Percentiles rank a stretch among this genome's conserved stretches.
phyloP scores from a whole-genome alignment of 345 rosid species.

The Rhodamnia rubescens region DNA sequence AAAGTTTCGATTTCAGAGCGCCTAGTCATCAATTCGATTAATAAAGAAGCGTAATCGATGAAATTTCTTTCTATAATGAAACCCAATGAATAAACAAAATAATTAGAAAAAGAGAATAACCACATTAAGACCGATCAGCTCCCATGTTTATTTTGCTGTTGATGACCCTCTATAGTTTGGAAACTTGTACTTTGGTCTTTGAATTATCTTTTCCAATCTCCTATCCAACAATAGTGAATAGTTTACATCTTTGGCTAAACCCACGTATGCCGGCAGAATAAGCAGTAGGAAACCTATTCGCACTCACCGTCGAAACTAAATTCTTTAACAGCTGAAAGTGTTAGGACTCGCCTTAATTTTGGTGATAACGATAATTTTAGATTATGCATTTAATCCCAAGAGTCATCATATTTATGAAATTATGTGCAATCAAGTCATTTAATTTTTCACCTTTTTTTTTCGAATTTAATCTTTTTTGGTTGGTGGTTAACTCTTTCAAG shows the following conservation, averaged over 20 bases:
- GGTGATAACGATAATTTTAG: too few relatives aligned
- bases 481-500: too few relatives aligned
- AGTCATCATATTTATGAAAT: too few relatives aligned
- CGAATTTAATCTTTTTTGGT: too few relatives aligned
- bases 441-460: too few relatives aligned
- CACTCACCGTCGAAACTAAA: background rate
- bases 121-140: background rate
- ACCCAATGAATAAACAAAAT: background rate
- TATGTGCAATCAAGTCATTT: too few relatives aligned
- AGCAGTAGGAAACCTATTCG: background rate
- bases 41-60: background rate
- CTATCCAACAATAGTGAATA: background rate
- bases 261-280: accelerated
- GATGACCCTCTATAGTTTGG: background rate
- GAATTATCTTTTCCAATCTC: background rate
- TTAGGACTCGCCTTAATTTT: accelerated
- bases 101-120: too few relatives aligned
- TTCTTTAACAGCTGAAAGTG: background rate
- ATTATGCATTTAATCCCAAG: too few relatives aligned
- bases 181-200: background rate
- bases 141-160: background rate
- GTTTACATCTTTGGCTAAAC: background rate
- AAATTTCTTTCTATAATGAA: background rate
- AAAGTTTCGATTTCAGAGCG: accelerated
- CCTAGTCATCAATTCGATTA: accelerated